A percentile compares a stretch with the other conserved stretches of the same genome.
Evolutionary conservation across 2,329 filamentous ascomycete genomes (phyloP).

Genomic region (Alternaria metachromatica): DNA sequence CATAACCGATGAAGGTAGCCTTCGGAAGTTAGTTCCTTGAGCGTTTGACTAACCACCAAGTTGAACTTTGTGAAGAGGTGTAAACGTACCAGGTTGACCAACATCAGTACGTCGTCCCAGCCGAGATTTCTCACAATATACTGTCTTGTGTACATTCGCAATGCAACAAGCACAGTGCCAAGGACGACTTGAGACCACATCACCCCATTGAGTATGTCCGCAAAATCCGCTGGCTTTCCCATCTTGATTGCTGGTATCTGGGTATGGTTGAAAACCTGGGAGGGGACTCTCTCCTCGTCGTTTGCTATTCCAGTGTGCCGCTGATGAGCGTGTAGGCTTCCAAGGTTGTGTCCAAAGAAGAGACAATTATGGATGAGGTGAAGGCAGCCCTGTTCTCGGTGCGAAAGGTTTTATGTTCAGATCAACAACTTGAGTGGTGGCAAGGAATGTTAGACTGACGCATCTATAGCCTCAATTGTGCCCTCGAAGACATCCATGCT

Average conservation of each 20-base stretch:
- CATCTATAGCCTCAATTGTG: background rate
- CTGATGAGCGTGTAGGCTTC: background rate
- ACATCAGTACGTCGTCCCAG: constrained; percentile 40
- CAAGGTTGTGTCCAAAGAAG: background rate
- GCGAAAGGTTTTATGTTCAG: background rate
- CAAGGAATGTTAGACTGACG: background rate
- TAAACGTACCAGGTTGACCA: constrained; percentile 32
- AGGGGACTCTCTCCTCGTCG: background rate
- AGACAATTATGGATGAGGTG: background rate
- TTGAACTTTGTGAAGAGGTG: background rate
- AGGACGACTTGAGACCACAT: constrained; percentile 41
- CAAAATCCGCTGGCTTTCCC: constrained; percentile 30
- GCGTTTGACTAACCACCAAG: background rate
- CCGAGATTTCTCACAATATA: constrained; percentile 36
- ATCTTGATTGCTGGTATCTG: constrained; percentile 8
- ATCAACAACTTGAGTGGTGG: background rate
- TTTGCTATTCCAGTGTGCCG: background rate
- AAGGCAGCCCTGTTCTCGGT: background rate
- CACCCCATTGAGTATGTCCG: constrained; percentile 34
- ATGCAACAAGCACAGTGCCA: constrained; percentile 30
- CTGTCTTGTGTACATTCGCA: constrained; percentile 38
- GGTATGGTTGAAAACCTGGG: background rate
- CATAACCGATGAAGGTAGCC: constrained; percentile 36
- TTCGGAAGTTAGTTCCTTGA: constrained; percentile 4
- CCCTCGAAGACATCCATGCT: background rate